These are phyloP conservation scores for Colletotrichum neosansevieriae DNA, from an alignment of 2,329 filamentous ascomycete genomes.

Conservation along the genomic window DNA sequence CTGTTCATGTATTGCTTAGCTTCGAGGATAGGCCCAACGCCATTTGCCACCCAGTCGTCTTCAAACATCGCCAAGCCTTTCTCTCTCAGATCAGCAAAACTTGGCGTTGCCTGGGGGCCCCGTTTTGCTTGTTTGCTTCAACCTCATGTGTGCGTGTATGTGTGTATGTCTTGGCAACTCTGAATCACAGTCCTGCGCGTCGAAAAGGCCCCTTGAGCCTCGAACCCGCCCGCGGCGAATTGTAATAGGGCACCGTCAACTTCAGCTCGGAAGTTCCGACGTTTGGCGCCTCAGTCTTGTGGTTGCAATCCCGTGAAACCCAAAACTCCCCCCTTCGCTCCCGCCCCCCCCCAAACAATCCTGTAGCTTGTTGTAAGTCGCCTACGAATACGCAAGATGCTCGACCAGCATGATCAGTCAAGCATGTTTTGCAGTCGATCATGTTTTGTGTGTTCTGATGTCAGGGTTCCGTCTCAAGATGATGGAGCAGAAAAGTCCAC, in stretches of 20 bases:
- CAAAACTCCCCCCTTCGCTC: not conserved
- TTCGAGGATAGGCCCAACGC: not conserved
- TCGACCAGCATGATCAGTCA: not conserved
- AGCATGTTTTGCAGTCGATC: constrained; percentile 4
- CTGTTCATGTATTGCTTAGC: not conserved
- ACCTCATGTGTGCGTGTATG: not conserved
- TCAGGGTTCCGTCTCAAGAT: constrained; percentile 1
- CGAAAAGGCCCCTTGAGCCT: not conserved
- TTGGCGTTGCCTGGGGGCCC: not conserved
- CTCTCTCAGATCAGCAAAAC: not conserved
- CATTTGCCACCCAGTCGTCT: not conserved
- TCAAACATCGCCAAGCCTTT: constrained; percentile 7
- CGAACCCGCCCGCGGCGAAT: not conserved
- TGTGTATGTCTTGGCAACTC: constrained; percentile 8
- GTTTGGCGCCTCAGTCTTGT: constrained; percentile 18
- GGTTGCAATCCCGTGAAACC: not conserved
- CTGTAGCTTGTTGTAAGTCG: not conserved
- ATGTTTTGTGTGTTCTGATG: constrained; percentile 12
- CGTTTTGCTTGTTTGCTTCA: not conserved
- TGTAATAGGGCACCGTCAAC: not conserved
- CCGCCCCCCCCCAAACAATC: not conserved
- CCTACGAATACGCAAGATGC: too few species aligned
- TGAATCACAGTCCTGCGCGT: constrained; percentile 13
- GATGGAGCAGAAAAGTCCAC: not conserved
- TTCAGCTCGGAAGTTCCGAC: constrained; percentile 17